A percentile compares a stretch with the other conserved stretches of the same genome.
These are phyloP conservation scores for Acmispon strigosus DNA, from an alignment of 306 rosid genomes.

Conservation along the genomic window DNA sequence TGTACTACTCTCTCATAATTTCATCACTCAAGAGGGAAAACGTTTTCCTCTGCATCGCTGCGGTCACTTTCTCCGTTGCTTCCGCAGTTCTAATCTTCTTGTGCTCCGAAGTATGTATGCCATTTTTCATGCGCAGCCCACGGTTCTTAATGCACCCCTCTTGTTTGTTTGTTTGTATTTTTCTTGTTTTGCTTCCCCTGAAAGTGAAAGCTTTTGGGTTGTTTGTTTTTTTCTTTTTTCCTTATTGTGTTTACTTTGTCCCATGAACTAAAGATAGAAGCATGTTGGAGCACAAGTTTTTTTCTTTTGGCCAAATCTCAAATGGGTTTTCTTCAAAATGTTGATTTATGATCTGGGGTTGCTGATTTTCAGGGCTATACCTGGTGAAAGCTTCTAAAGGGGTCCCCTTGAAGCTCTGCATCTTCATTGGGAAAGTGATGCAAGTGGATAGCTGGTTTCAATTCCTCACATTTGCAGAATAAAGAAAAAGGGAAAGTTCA, in stretches of 20 bases:
- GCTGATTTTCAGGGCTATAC: conserved; percentile 7
- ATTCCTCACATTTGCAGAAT: conserved; percentile 7
- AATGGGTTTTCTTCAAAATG: conserved; percentile 26
- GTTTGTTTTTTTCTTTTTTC: background rate
- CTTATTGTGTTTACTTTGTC: background rate
- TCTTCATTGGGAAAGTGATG: conserved; percentile 10
- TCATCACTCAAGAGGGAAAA: conserved; percentile 25
- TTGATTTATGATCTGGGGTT: conserved; percentile 24
- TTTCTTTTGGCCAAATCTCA: conserved; percentile 14
- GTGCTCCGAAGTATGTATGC: conserved; percentile 26
- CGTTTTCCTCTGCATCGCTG: conserved; percentile 12
- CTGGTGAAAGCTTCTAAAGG: conserved; percentile 17
- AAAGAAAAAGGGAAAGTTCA: conserved; percentile 22
- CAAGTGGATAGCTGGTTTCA: conserved; percentile 1
- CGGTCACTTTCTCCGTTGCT: conserved; percentile 31
- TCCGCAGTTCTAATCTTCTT: conserved; percentile 9
- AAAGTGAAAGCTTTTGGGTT: conserved; percentile 21
- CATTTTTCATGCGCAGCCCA: conserved; percentile 18
- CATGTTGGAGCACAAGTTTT: too few species aligned
- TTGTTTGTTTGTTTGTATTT: conserved; percentile 33
- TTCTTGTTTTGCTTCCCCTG: conserved; percentile 17
- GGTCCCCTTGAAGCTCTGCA: background rate
- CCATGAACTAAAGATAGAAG: too few species aligned
- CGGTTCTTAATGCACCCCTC: conserved; percentile 29
- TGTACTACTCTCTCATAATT: conserved; percentile 12